phyloP scores from a whole-genome alignment of 371 early-diverging fungal genomes.

The Mortierella sp. region DNA sequence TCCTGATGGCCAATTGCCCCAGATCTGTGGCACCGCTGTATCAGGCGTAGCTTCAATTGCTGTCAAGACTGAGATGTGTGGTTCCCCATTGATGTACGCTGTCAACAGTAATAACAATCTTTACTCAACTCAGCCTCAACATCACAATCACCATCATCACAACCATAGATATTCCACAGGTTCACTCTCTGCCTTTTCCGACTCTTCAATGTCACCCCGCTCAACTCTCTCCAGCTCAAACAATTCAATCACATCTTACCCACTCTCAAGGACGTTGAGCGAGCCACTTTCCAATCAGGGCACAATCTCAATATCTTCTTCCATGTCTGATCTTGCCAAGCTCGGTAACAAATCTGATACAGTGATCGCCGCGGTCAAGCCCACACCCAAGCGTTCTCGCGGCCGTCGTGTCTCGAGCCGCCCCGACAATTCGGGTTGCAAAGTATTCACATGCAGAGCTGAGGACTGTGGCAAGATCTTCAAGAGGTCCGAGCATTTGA shows the following conservation, averaged over 20 bases:
- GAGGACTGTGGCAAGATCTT: conserved; percentile 81
- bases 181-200: conserved; percentile 39
- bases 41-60: conserved; percentile 3
- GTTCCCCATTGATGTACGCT: conserved; percentile 34
- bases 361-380: conserved; percentile 2
- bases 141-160: conserved; percentile 29
- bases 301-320: conserved; percentile 17
- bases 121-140: conserved; percentile 14
- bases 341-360: neutral
- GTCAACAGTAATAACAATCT: conserved; percentile 17
- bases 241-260: conserved; percentile 28
- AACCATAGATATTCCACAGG: conserved; percentile 46
- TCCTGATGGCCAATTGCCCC: conserved; percentile 40
- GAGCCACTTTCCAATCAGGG: conserved; percentile 40
- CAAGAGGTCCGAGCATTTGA: conserved; percentile 87
- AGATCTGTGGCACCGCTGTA: conserved; percentile 18
- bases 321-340: conserved; percentile 25
- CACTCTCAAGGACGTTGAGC: conserved; percentile 42
- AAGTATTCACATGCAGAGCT: conserved; percentile 64
- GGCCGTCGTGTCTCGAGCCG: conserved; percentile 70
- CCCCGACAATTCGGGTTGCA: conserved; percentile 59
- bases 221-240: conserved; percentile 35
- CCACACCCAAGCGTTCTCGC: conserved; percentile 63
- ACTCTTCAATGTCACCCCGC: conserved; percentile 47
- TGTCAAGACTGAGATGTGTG: conserved; percentile 28